Percentiles rank a stretch among this genome's conserved stretches.
These are phyloP conservation scores for Aureobasidium melanogenum DNA, from an alignment of 2,329 filamentous ascomycete species.

Conservation along the genomic window DNA sequence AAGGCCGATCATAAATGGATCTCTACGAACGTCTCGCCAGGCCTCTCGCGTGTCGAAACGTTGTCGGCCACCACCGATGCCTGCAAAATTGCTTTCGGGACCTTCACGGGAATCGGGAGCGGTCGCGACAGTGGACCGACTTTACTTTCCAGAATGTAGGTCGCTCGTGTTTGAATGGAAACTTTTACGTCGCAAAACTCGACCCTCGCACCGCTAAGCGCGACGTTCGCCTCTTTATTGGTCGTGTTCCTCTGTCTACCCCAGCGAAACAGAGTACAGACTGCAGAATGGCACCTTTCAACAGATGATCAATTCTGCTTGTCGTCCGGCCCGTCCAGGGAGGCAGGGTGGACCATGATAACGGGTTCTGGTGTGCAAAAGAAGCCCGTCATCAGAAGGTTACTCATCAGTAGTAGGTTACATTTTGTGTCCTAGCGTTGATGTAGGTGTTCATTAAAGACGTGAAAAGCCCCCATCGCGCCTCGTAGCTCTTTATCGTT, in stretches of 20 bases:
- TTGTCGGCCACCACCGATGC: not conserved
- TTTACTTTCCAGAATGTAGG: slow-evolving; percentile 6
- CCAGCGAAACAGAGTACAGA: not conserved
- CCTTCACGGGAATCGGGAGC: not conserved
- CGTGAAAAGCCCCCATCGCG: not conserved
- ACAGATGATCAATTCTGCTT: not conserved
- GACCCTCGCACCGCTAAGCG: slow-evolving; percentile 7
- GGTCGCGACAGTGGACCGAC: not conserved
- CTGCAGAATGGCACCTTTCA: slow-evolving; percentile 5
- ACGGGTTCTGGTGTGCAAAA: not conserved
- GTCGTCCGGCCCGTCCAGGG: not conserved
- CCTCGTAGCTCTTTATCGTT: not conserved
- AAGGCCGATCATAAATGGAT: slow-evolving; percentile 6
- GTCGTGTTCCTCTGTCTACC: not conserved
- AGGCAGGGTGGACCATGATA: not conserved
- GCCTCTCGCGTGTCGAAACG: slow-evolving; percentile 9
- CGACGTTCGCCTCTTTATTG: not conserved
- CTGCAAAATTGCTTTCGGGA: slow-evolving; percentile 2
- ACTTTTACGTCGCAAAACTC: slow-evolving; percentile 8
- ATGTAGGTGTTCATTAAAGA: slow-evolving; percentile 7
- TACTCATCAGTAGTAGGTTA: not conserved
- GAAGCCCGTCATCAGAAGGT: not conserved
- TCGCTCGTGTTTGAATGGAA: not conserved
- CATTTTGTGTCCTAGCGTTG: slow-evolving; percentile 6
- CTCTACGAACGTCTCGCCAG: slow-evolving; percentile 1